phyloP scores from a whole-genome alignment of 352 stramenopile species.

The Phytophthora boehmeriae region DNA sequence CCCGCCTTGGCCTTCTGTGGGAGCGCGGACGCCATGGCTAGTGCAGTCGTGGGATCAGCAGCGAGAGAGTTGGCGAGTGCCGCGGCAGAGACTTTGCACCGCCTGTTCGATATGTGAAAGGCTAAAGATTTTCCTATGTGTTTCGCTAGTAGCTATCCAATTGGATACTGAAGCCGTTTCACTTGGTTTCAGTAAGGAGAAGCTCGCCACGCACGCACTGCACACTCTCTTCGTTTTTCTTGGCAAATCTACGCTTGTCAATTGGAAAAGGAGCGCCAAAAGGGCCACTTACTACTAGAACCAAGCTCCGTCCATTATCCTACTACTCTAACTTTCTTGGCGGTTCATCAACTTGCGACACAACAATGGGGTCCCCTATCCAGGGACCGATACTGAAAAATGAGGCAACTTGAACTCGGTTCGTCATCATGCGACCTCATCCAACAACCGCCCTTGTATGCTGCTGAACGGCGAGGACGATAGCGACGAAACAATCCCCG shows the following conservation, averaged over 20 bases:
- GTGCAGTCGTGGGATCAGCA: not conserved
- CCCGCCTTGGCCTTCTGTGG: slow-evolving; percentile 35
- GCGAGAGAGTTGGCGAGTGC: not conserved
- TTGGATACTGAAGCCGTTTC: not conserved
- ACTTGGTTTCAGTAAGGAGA: not conserved
- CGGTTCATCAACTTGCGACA: slow-evolving; percentile 3
- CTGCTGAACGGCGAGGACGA: not conserved
- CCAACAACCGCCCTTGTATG: slow-evolving; percentile 5
- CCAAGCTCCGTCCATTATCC: too few relatives aligned
- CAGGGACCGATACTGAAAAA: not conserved
- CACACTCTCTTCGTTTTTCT: too few relatives aligned
- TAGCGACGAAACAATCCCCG: not conserved
- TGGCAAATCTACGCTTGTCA: too few relatives aligned
- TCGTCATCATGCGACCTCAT: slow-evolving; percentile 16
- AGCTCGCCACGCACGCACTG: too few relatives aligned
- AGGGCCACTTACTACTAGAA: too few relatives aligned
- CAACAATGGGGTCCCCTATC: slow-evolving; percentile 1
- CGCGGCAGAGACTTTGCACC: not conserved
- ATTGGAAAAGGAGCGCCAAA: too few relatives aligned
- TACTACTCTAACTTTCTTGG: not conserved
- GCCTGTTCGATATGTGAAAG: not conserved
- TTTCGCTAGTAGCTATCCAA: not conserved
- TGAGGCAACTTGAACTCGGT: not conserved
- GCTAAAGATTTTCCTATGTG: not conserved
- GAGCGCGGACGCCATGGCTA: slow-evolving; percentile 19